These are phyloP conservation scores for Aspergillus candidus DNA, from an alignment of 2,329 filamentous ascomycete species.

Conservation along the genomic window DNA sequence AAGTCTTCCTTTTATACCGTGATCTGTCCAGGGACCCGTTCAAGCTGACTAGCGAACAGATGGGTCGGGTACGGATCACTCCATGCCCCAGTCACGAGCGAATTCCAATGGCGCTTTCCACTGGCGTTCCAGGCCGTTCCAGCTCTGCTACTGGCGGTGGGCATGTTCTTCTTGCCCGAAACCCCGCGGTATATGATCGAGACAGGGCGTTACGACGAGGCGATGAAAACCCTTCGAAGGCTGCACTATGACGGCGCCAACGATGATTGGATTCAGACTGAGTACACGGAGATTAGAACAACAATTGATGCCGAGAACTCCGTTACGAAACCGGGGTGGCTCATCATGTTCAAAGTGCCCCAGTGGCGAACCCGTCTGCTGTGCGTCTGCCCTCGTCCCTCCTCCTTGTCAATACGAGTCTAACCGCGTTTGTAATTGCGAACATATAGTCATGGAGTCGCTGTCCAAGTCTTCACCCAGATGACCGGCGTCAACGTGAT, in stretches of 20 bases:
- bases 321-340: constrained; percentile 42
- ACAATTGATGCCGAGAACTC: constrained; percentile 57
- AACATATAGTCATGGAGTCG: constrained; percentile 44
- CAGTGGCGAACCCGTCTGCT: constrained; percentile 55
- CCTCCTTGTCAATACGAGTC: not conserved
- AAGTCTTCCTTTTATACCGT: constrained; percentile 5
- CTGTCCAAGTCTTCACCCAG: constrained; percentile 61
- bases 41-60: constrained; percentile 12
- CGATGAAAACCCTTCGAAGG: constrained; percentile 44
- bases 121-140: constrained; percentile 36
- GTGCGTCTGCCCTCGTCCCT: constrained; percentile 11
- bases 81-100: constrained; percentile 27
- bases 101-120: constrained; percentile 33
- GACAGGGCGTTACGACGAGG: constrained; percentile 45
- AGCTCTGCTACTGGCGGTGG: constrained; percentile 30
- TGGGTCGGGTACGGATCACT: constrained; percentile 47
- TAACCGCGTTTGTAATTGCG: not conserved
- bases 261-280: constrained; percentile 50
- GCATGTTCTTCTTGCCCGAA: constrained; percentile 31
- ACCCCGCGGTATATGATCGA: constrained; percentile 34
- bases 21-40: not conserved
- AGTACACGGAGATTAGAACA: constrained; percentile 22
- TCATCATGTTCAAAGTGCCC: constrained; percentile 36
- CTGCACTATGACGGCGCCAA: constrained; percentile 51
- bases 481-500: constrained; percentile 42